Evolutionary conservation across 176 grass and related monocot species (phyloP).

Genomic region (Lolium rigidum): DNA sequence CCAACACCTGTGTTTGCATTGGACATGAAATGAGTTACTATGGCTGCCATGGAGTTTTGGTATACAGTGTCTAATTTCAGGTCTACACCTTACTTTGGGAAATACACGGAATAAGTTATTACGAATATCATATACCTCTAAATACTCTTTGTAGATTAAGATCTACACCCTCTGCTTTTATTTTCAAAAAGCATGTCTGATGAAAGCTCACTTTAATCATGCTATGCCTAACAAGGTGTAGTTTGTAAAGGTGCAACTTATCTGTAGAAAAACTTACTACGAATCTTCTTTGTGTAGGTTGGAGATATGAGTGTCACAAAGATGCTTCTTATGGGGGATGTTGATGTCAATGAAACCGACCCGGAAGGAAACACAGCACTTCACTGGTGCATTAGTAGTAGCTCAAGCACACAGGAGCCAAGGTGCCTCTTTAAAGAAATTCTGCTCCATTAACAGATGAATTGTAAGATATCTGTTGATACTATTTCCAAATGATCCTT

Average conservation of each 20-base stretch:
- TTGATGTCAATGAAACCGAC: slow-evolving; percentile 60
- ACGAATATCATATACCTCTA: neutral
- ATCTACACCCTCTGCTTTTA: neutral
- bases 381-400: slow-evolving; percentile 67
- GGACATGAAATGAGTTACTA: slow-evolving; percentile 27
- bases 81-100: neutral
- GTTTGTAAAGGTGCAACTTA: neutral
- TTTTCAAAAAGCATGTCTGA: neutral
- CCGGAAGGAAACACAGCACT: slow-evolving; percentile 64
- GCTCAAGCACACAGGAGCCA: slow-evolving; percentile 59
- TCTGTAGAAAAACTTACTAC: neutral
- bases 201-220: neutral
- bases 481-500: neutral
- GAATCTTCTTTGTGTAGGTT: slow-evolving; percentile 34
- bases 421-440: slow-evolving; percentile 41
- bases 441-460: neutral
- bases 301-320: slow-evolving; percentile 60
- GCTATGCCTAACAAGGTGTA: neutral
- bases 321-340: slow-evolving; percentile 61
- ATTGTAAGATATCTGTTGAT: slow-evolving; percentile 17
- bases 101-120: slow-evolving; percentile 18
- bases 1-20: neutral
- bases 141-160: neutral
- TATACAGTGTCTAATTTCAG: neutral
- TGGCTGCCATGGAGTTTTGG: neutral